phyloP scores from a whole-genome alignment of 345 rosid genomes.

The Euphorbia peplus region DNA sequence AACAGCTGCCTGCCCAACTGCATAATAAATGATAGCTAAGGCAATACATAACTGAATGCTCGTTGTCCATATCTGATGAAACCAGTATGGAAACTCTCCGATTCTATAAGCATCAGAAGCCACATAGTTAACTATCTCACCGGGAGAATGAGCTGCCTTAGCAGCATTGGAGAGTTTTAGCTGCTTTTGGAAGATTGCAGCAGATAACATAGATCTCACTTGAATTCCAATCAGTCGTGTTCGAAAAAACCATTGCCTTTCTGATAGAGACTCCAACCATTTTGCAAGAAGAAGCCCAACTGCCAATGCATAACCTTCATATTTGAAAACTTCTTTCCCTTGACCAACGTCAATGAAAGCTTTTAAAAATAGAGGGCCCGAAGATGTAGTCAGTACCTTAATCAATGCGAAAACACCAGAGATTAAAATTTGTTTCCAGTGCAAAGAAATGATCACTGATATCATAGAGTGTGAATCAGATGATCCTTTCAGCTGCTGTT shows the following conservation, averaged over 20 bases:
- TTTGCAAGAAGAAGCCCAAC: slow-evolving; percentile 36
- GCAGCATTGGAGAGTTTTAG: slow-evolving; percentile 38
- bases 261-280: slow-evolving; percentile 48
- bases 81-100: slow-evolving; percentile 48
- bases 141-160: slow-evolving; percentile 32
- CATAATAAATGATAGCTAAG: slow-evolving; percentile 34
- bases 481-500: slow-evolving; percentile 10
- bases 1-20: slow-evolving; percentile 44
- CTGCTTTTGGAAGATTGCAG: slow-evolving; percentile 49
- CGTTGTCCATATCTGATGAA: slow-evolving; percentile 50
- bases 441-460: slow-evolving; percentile 29
- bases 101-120: slow-evolving; percentile 43
- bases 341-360: slow-evolving; percentile 41
- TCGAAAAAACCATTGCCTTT: slow-evolving; percentile 51
- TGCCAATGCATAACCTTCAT: slow-evolving; percentile 38
- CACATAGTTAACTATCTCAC: slow-evolving; percentile 43
- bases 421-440: slow-evolving; percentile 35
- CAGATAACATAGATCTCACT: slow-evolving; percentile 43
- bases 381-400: slow-evolving; percentile 38
- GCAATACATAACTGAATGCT: slow-evolving; percentile 42
- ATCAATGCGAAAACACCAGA: slow-evolving; percentile 47
- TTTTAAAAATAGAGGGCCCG: slow-evolving; percentile 47
- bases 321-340: slow-evolving; percentile 30
- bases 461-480: slow-evolving; percentile 24
- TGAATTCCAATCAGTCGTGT: slow-evolving; percentile 41